Percentiles rank a stretch among this genome's conserved stretches.
Conservation (phyloP, 164 flowering plant genomes). For the Kalanchoe fedtschenkoi region DNA sequence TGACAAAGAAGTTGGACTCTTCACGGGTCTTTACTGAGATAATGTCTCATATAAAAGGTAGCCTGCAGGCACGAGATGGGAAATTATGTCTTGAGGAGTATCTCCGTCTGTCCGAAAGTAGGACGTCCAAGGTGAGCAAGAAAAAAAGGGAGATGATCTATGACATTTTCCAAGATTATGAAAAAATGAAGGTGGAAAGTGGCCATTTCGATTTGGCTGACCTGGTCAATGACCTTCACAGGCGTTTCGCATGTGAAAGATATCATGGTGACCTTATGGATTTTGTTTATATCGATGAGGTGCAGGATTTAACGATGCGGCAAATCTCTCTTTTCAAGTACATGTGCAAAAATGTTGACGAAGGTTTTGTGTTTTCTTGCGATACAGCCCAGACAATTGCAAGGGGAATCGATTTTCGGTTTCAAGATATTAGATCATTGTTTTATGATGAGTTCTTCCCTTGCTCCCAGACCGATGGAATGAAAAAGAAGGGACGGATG, state of each 20-base stretch:
- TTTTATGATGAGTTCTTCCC: constrained; percentile 48
- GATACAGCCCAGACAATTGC: constrained; percentile 49
- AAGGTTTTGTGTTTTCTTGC: constrained; percentile 17
- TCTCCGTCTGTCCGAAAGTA: constrained; percentile 27
- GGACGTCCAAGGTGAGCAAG: constrained; percentile 31
- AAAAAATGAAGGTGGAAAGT: constrained; percentile 37
- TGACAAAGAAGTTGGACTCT: constrained; percentile 11
- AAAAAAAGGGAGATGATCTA: constrained; percentile 40
- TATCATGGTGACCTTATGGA: constrained; percentile 42
- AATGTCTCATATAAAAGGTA: constrained; percentile 68
- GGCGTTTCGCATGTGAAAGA: constrained; percentile 22
- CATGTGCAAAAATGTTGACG: constrained; percentile 34
- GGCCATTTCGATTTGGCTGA: constrained; percentile 71
- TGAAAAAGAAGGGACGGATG: constrained; percentile 29
- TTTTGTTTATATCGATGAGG: constrained; percentile 54
- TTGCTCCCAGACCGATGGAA: constrained; percentile 4
- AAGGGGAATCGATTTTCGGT: constrained; percentile 33
- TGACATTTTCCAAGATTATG: constrained; percentile 48
- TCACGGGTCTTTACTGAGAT: constrained; percentile 68
- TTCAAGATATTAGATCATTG: constrained; percentile 16
- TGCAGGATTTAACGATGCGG: constrained; percentile 28
- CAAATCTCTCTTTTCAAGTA: constrained; percentile 46
- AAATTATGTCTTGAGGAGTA: constrained; percentile 7
- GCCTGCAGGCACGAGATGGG: constrained; percentile 14
- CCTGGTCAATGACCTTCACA: constrained; percentile 56